phyloP scores from a whole-genome alignment of 441 rosid species.

The Aquilaria agallochum region DNA sequence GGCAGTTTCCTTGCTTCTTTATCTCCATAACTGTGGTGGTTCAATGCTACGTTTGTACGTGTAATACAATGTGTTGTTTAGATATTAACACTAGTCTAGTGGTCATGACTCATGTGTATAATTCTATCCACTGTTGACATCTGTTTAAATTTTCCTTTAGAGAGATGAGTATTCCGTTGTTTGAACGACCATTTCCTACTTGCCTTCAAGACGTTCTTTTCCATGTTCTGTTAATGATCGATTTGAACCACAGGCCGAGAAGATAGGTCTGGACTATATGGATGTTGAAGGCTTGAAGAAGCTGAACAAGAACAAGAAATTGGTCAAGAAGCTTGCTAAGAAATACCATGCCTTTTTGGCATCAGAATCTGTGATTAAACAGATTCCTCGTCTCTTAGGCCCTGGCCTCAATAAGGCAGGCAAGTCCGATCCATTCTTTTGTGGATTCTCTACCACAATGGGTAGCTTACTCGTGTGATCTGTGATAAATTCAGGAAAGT shows the following conservation, averaged over 20 bases:
- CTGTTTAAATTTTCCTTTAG: too few species aligned
- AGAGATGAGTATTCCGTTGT: too few species aligned
- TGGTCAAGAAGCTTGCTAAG: conserved; percentile 92
- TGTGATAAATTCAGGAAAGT: conserved; percentile 47
- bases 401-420: conserved; percentile 72
- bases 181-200: too few species aligned
- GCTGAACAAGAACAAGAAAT: conserved; percentile 84
- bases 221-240: too few species aligned
- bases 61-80: neutral
- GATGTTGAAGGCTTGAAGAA: conserved; percentile 85
- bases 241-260: conserved; percentile 48
- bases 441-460: neutral
- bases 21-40: neutral
- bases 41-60: neutral
- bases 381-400: conserved; percentile 80
- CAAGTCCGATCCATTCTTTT: conserved; percentile 17
- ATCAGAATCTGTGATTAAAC: conserved; percentile 80
- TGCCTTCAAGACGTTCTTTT: too few species aligned
- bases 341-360: conserved; percentile 75
- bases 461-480: neutral
- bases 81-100: too few species aligned
- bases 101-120: too few species aligned
- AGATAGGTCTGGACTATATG: conserved; percentile 65
- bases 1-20: neutral
- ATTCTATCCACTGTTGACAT: too few species aligned